These are phyloP conservation scores for Phytomonas sp. DNA, from an alignment of 208 protist genomes.

Conservation along the genomic window DNA sequence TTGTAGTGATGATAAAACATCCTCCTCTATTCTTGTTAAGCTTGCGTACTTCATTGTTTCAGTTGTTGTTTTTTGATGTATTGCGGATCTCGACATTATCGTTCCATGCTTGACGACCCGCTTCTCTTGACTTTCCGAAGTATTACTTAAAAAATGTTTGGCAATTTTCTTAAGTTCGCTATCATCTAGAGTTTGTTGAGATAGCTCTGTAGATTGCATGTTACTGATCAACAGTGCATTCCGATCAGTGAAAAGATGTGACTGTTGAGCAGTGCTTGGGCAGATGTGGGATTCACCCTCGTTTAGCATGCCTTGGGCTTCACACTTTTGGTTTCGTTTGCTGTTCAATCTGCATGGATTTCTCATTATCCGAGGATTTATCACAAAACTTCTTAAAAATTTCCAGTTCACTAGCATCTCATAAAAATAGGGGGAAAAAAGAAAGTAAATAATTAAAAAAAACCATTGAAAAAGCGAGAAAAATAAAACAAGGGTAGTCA, in stretches of 20 bases:
- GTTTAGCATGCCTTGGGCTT: neutral
- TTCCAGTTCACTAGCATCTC: neutral
- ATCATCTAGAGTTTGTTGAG: neutral
- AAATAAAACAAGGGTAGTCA: neutral
- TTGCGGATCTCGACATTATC: neutral
- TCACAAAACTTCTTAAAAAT: neutral
- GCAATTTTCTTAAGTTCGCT: neutral
- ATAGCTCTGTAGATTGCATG: neutral
- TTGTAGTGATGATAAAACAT: neutral
- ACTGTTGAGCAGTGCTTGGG: neutral
- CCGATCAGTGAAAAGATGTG: neutral
- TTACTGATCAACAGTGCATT: neutral
- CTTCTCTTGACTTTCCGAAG: neutral
- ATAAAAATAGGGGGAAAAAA: neutral
- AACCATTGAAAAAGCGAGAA: neutral
- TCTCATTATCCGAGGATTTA: neutral
- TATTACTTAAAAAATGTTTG: slow-evolving; percentile 1
- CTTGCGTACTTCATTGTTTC: neutral
- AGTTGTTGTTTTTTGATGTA: neutral
- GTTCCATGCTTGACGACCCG: neutral
- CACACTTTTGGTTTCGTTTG: neutral
- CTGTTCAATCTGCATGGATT: neutral
- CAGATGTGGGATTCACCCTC: neutral
- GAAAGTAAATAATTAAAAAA: neutral
- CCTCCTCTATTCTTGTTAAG: neutral